Evolutionary conservation across 768 basidiomycete species (phyloP).

Genomic region (Cyathus striatus): DNA sequence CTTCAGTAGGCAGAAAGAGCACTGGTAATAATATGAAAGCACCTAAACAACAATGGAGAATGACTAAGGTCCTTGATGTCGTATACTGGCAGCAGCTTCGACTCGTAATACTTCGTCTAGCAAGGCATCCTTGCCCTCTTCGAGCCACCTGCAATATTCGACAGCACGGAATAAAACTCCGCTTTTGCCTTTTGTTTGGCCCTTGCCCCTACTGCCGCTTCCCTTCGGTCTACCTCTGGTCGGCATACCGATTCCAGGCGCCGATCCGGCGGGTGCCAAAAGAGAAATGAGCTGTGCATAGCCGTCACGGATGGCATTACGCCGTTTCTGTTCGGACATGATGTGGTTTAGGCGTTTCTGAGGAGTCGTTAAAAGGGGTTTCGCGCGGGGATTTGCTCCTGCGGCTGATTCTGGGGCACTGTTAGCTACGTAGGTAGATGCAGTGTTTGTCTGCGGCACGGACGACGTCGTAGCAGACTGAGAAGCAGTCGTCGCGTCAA

Average conservation of each 20-base stretch:
- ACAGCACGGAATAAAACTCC: slow-evolving; percentile 84
- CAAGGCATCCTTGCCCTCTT: slow-evolving; percentile 73
- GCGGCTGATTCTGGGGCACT: not conserved
- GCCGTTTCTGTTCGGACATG: slow-evolving; percentile 90
- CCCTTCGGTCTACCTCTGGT: slow-evolving; percentile 79
- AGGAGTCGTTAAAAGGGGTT: slow-evolving; percentile 71
- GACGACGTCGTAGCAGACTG: slow-evolving; percentile 13
- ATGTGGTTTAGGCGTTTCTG: slow-evolving; percentile 92
- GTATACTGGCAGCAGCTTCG: slow-evolving; percentile 63
- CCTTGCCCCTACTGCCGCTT: slow-evolving; percentile 61
- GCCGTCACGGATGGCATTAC: slow-evolving; percentile 87
- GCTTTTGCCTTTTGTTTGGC: slow-evolving; percentile 81
- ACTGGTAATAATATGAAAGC: no score
- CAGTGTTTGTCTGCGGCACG: slow-evolving; percentile 18
- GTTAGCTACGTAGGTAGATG: slow-evolving; percentile 7
- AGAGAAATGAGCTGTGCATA: slow-evolving; percentile 82
- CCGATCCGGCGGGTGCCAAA: slow-evolving; percentile 70
- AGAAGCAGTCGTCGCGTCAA: slow-evolving; percentile 11
- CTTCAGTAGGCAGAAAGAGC: no score
- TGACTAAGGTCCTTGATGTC: slow-evolving; percentile 11
- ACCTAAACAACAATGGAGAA: no score
- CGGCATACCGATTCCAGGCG: slow-evolving; percentile 67
- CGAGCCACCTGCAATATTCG: slow-evolving; percentile 83
- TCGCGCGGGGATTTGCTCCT: slow-evolving; percentile 27
- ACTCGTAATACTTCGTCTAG: slow-evolving; percentile 60